These are phyloP conservation scores for Mortierella sp. DNA, from an alignment of 371 early-diverging fungal species.

Conservation along the genomic window DNA sequence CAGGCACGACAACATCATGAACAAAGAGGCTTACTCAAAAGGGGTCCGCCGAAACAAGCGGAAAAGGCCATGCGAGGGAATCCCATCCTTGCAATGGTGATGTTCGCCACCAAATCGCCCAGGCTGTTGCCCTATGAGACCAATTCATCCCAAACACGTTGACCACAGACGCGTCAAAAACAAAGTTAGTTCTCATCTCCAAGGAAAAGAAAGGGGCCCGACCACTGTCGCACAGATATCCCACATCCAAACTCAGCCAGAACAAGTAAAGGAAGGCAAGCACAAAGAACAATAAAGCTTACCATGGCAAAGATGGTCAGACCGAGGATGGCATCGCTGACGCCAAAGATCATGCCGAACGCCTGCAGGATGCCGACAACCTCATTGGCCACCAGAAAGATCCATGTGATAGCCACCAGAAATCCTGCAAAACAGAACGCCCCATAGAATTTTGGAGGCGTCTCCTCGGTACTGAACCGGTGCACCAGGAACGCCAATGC, in stretches of 20 bases:
- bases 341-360: slow-evolving; percentile 79
- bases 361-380: slow-evolving; percentile 85
- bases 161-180: slow-evolving; percentile 3
- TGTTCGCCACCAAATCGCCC: slow-evolving; percentile 88
- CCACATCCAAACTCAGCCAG: background rate
- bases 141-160: background rate
- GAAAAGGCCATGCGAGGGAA: slow-evolving; percentile 90
- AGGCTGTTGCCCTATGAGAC: slow-evolving; percentile 82
- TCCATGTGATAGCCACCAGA: slow-evolving; percentile 80
- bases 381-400: slow-evolving; percentile 86
- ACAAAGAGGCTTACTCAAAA: slow-evolving; percentile 73
- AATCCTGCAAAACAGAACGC: slow-evolving; percentile 80
- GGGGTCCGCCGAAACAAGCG: slow-evolving; percentile 90
- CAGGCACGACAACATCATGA: background rate
- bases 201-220: background rate
- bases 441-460: slow-evolving; percentile 42
- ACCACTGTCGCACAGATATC: background rate
- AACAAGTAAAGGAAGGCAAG: background rate
- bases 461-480: slow-evolving; percentile 42
- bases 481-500: slow-evolving; percentile 21
- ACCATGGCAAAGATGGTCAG: slow-evolving; percentile 87
- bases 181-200: background rate
- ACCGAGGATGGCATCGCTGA: slow-evolving; percentile 86
- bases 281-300: slow-evolving; percentile 22
- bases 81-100: slow-evolving; percentile 87